Percentiles rank a stretch among this genome's conserved stretches.
These are phyloP conservation scores for Bauhinia variegata DNA, from an alignment of 306 rosid genomes.

Conservation along the genomic window DNA sequence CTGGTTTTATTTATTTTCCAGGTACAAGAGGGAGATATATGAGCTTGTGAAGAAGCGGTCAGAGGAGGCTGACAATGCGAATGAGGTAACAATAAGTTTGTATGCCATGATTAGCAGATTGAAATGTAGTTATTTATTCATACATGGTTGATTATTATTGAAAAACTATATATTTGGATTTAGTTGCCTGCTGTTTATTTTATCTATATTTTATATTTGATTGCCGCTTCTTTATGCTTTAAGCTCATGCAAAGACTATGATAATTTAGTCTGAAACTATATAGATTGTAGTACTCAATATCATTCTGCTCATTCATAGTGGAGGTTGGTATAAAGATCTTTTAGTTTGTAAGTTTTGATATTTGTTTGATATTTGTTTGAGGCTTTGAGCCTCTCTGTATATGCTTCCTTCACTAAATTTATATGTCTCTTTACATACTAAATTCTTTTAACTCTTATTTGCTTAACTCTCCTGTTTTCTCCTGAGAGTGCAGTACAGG, in stretches of 20 bases:
- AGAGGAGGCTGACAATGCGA: constrained; percentile 69
- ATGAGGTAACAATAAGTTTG: constrained; percentile 62
- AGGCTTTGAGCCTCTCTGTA: not conserved
- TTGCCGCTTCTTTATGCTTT: constrained; percentile 16
- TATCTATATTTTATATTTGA: constrained; percentile 5
- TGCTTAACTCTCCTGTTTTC: constrained; percentile 22
- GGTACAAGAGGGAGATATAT: constrained; percentile 81
- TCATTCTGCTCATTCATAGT: constrained; percentile 13
- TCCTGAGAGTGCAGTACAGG: constrained; percentile 71
- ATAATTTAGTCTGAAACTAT: constrained; percentile 2
- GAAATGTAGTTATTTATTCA: constrained; percentile 11
- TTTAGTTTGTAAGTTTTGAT: constrained; percentile 2
- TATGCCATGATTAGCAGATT: constrained; percentile 14
- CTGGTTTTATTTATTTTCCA: constrained; percentile 35
- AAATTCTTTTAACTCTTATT: not conserved
- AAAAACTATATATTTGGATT: constrained; percentile 1
- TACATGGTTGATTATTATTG: constrained; percentile 25
- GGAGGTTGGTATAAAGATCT: constrained; percentile 22
- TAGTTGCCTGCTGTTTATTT: constrained; percentile 18
- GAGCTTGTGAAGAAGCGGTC: constrained; percentile 75
- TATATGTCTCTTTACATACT: no score
- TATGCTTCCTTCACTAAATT: not conserved
- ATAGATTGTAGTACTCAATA: not conserved
- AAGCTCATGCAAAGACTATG: not conserved
- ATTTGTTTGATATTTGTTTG: constrained; percentile 4